These are phyloP conservation scores for Candida sanyiensis DNA, from an alignment of 805 yeast genomes.

Conservation along the genomic window DNA sequence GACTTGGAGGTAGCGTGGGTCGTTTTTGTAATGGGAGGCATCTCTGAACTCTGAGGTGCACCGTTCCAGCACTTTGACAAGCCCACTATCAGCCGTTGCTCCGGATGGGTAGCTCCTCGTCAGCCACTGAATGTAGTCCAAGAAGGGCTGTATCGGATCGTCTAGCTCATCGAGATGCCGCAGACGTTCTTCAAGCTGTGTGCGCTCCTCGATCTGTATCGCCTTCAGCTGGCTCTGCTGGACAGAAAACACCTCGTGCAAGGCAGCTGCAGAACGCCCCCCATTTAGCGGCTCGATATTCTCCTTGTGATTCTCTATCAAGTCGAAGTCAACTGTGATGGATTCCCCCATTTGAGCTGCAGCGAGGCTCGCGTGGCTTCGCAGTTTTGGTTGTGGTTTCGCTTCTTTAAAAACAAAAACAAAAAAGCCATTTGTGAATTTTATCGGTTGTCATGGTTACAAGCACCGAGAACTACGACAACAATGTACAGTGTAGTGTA, in stretches of 20 bases:
- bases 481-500: background rate
- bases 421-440: background rate
- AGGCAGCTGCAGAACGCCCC: constrained; percentile 63
- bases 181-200: constrained; percentile 45
- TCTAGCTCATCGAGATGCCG: constrained; percentile 55
- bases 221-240: constrained; percentile 26
- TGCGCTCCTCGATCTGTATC: constrained; percentile 32
- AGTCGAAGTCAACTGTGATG: constrained; percentile 31
- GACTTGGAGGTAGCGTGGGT: constrained; percentile 68
- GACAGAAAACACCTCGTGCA: constrained; percentile 39
- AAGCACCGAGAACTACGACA: background rate
- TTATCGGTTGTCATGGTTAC: constrained; percentile 3
- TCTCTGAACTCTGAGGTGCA: constrained; percentile 68
- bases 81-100: constrained; percentile 54
- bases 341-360: constrained; percentile 8
- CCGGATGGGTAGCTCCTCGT: constrained; percentile 59
- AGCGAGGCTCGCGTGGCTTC: too few species aligned
- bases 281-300: constrained; percentile 60
- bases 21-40: constrained; percentile 65
- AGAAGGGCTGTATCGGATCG: constrained; percentile 74
- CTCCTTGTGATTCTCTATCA: constrained; percentile 64
- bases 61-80: constrained; percentile 58
- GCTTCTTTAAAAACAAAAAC: background rate
- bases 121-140: constrained; percentile 76
- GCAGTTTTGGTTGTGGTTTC: background rate